Conservation (phyloP, 441 rosid species). For the Euphorbia schlechtendalii region DNA sequence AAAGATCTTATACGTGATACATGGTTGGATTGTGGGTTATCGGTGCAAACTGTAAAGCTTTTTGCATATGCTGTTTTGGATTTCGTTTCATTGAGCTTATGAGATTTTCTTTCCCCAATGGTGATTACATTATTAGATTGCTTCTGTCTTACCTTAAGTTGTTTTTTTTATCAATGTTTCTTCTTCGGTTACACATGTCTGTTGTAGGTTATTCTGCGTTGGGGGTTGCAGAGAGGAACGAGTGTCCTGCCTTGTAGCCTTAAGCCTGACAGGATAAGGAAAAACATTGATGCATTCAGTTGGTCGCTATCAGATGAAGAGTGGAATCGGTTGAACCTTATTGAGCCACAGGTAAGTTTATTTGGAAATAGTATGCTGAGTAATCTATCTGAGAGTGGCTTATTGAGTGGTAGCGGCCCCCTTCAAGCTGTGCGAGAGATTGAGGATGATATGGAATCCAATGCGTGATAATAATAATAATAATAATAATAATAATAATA, state of each 20-base stretch:
- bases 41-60: neutral
- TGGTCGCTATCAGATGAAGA: constrained; percentile 47
- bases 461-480: constrained; percentile 24
- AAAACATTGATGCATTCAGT: constrained; percentile 41
- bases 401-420: constrained; percentile 40
- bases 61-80: no score
- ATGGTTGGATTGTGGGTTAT: neutral
- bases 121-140: no score
- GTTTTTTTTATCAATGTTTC: no score
- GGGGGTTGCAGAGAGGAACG: constrained; percentile 61
- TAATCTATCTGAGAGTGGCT: constrained; percentile 31
- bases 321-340: constrained; percentile 40
- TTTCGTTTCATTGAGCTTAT: no score
- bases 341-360: constrained; percentile 50
- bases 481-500: constrained; percentile 17
- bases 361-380: constrained; percentile 36
- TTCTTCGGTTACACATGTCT: neutral
- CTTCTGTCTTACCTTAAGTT: no score
- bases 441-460: constrained; percentile 49
- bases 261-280: constrained; percentile 45
- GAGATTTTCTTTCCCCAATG: no score
- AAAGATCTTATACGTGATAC: neutral
- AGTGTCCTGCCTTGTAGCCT: constrained; percentile 59
- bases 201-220: constrained; percentile 44
- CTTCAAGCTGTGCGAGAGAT: constrained; percentile 50